These are phyloP conservation scores for Wallacemonas collosoma DNA, from an alignment of 208 protist species.

Conservation along the genomic window DNA sequence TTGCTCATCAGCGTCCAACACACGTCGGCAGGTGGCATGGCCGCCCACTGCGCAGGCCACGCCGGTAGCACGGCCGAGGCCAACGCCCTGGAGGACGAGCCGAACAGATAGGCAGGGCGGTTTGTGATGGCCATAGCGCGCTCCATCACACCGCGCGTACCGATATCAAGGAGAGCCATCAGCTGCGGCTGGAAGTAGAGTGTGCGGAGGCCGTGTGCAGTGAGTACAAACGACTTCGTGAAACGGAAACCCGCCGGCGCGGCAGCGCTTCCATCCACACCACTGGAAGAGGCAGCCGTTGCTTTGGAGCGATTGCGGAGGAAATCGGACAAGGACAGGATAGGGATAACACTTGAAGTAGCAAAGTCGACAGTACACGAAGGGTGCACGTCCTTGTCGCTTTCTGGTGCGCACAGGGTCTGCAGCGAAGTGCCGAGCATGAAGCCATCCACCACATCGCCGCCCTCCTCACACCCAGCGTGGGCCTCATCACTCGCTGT, in stretches of 20 bases:
- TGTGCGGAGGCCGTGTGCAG: slow-evolving; percentile 11
- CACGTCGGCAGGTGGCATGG: slow-evolving; percentile 11
- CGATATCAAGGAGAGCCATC: slow-evolving; percentile 33
- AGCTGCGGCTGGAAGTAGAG: slow-evolving; percentile 35
- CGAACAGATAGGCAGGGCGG: slow-evolving; percentile 24
- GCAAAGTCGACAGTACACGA: slow-evolving; percentile 15
- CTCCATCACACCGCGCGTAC: slow-evolving; percentile 37
- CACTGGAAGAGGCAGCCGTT: background rate
- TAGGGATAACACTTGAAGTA: slow-evolving; percentile 22
- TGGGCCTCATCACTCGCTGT: background rate
- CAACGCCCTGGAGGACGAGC: background rate
- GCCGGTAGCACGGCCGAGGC: slow-evolving; percentile 11
- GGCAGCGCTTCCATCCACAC: no score
- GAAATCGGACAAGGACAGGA: slow-evolving; percentile 42
- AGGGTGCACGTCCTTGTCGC: background rate
- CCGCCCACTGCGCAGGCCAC: slow-evolving; percentile 7
- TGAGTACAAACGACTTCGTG: slow-evolving; percentile 25
- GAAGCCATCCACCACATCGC: background rate
- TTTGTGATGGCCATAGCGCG: slow-evolving; percentile 17
- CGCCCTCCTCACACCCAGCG: background rate
- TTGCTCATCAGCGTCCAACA: slow-evolving; percentile 28
- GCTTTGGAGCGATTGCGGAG: slow-evolving; percentile 8
- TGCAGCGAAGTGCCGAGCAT: background rate
- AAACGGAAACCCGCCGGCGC: slow-evolving; percentile 26
- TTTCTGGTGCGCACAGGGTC: slow-evolving; percentile 5